Percentiles rank a stretch among this genome's conserved stretches.
These are phyloP conservation scores for Penicillium ucsense DNA, from an alignment of 495 filamentous ascomycete genomes.

Conservation along the genomic window DNA sequence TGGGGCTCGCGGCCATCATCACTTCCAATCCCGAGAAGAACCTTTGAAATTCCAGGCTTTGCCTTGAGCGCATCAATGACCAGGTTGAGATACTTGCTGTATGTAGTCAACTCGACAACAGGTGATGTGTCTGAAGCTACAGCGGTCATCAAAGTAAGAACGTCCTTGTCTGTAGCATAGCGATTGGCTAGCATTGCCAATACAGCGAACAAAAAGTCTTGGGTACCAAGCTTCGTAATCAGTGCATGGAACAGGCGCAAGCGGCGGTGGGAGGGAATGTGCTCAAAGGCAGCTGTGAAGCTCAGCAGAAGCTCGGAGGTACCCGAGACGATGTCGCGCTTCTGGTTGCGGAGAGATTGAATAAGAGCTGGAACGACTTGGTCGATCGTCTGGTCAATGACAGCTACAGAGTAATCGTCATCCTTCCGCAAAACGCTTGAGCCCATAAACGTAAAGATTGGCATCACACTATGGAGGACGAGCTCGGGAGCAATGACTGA, in stretches of 20 bases:
- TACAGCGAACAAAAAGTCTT: constrained; percentile 56
- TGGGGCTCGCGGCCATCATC: constrained; percentile 51
- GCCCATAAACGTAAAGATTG: constrained; percentile 97
- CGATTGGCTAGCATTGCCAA: constrained; percentile 38
- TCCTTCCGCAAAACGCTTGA: constrained; percentile 77
- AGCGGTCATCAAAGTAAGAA: constrained; percentile 35
- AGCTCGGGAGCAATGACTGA: constrained; percentile 77
- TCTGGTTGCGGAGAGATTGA: constrained; percentile 67
- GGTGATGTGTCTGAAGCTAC: constrained; percentile 45
- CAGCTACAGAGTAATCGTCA: constrained; percentile 91
- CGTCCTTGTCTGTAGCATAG: constrained; percentile 34
- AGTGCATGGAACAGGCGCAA: constrained; percentile 71
- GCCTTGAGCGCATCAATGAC: constrained; percentile 62
- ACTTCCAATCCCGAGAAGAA: constrained; percentile 55
- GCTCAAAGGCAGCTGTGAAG: constrained; percentile 89
- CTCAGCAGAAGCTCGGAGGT: constrained; percentile 80
- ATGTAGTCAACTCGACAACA: constrained; percentile 55
- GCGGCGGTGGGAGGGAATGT: constrained; percentile 79
- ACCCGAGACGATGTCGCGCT: constrained; percentile 64
- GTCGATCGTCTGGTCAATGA: constrained; percentile 76
- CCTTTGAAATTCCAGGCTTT: constrained; percentile 56
- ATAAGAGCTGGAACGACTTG: constrained; percentile 88
- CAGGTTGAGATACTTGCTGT: constrained; percentile 61
- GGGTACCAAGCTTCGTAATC: constrained; percentile 65
- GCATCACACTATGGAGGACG: constrained; percentile 94